Conservation (phyloP, 257 asterid species). For the Solanum habrochaites region DNA sequence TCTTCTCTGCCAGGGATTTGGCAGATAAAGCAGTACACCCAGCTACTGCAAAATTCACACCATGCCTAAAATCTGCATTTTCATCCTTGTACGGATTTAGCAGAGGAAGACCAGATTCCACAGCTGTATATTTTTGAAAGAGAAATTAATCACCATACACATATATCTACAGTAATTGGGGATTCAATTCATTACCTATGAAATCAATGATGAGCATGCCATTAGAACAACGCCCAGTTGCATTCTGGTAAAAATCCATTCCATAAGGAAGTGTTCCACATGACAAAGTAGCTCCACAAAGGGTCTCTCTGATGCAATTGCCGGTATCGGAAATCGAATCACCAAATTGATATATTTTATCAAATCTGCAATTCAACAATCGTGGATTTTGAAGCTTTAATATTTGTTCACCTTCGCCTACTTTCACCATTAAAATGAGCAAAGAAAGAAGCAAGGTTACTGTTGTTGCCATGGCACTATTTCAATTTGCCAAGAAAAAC, state of each 20-base stretch:
- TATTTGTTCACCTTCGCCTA: background rate
- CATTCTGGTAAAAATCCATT: background rate
- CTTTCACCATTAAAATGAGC: background rate
- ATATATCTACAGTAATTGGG: background rate
- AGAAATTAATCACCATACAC: background rate
- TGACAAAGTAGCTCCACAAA: background rate
- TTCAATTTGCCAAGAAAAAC: background rate
- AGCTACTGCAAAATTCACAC: constrained; percentile 11
- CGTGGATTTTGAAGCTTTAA: background rate
- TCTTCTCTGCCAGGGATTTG: background rate
- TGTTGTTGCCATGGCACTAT: background rate
- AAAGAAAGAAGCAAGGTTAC: background rate
- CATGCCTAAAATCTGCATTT: constrained; percentile 1
- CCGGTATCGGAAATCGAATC: constrained; percentile 14
- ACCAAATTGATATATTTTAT: constrained; percentile 9
- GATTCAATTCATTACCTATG: background rate
- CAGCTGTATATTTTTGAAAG: background rate
- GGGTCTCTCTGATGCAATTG: constrained; percentile 1
- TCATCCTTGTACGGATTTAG: background rate
- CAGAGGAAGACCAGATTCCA: constrained; percentile 1
- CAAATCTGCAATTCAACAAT: background rate
- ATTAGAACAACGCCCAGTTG: constrained; percentile 8
- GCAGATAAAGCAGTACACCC: constrained; percentile 10
- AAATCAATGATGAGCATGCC: constrained; percentile 9
- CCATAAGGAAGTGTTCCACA: constrained; percentile 6